phyloP scores from a whole-genome alignment of 2,329 filamentous ascomycete genomes.

The Fusarium beomiforme region DNA sequence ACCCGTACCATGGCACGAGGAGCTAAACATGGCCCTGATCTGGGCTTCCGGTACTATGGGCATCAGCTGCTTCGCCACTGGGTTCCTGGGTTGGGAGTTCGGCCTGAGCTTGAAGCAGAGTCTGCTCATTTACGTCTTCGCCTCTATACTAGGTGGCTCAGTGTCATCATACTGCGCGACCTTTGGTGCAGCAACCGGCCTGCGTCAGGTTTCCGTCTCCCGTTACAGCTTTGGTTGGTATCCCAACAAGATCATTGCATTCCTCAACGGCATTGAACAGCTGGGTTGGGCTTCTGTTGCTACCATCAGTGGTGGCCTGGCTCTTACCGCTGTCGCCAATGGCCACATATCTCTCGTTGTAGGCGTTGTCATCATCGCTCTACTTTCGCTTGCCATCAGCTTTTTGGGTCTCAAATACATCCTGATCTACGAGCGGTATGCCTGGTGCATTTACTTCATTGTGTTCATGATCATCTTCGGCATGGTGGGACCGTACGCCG shows the following conservation, averaged over 20 bases:
- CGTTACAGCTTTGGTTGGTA: conserved; percentile 12
- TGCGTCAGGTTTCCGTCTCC: conserved; percentile 1
- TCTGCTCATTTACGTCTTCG: not conserved
- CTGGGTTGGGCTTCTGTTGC: conserved; percentile 11
- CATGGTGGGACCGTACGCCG: conserved; percentile 6
- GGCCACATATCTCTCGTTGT: conserved; percentile 5
- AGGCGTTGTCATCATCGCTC: conserved; percentile 2
- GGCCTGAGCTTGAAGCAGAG: conserved; percentile 13
- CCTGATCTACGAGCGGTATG: conserved; percentile 1
- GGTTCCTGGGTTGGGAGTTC: conserved; percentile 7
- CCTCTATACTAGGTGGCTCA: conserved; percentile 4
- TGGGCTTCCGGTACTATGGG: conserved; percentile 7
- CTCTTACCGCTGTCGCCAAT: not conserved
- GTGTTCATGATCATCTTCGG: conserved; percentile 5
- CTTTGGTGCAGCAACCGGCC: not conserved
- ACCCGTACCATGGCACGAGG: not conserved
- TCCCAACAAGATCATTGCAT: conserved; percentile 6
- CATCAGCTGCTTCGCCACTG: conserved; percentile 9
- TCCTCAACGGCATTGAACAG: conserved; percentile 7
- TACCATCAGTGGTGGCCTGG: conserved; percentile 3
- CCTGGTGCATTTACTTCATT: conserved; percentile 7
- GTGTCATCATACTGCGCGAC: conserved; percentile 5
- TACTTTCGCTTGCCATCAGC: conserved; percentile 10
- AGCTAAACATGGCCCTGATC: conserved; percentile 11
- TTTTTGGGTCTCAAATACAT: conserved; percentile 9